Conservation (phyloP, 768 basidiomycete species). For the Leucogyrophana mollusca region DNA sequence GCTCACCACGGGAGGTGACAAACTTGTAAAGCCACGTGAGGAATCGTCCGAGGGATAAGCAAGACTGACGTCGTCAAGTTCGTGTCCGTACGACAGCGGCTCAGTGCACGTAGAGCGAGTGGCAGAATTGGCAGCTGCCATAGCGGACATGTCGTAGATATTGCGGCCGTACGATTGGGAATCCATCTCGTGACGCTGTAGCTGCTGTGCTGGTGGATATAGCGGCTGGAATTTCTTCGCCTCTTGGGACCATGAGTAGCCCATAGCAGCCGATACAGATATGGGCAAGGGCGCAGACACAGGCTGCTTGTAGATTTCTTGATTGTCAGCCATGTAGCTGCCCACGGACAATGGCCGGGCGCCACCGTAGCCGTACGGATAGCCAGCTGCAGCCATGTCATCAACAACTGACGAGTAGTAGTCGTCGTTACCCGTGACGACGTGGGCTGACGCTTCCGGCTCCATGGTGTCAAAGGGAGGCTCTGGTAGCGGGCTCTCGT, state of each 20-base stretch:
- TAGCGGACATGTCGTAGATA: constrained; percentile 9
- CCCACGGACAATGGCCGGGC: constrained; percentile 22
- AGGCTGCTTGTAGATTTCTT: constrained; percentile 31
- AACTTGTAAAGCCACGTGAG: constrained; percentile 20
- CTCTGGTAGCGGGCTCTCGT: constrained; percentile 40
- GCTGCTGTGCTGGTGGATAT: constrained; percentile 31
- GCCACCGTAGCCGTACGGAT: constrained; percentile 21
- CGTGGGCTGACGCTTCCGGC: constrained; percentile 22
- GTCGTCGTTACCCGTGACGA: constrained; percentile 23
- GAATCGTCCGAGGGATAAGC: constrained; percentile 18
- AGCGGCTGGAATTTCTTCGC: constrained; percentile 35
- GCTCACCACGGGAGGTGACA: constrained; percentile 15
- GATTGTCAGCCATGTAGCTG: constrained; percentile 17
- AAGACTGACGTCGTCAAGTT: constrained; percentile 26
- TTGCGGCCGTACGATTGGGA: constrained; percentile 16
- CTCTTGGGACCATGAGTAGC: constrained; percentile 29
- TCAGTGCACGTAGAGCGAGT: constrained; percentile 12
- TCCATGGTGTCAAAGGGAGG: constrained; percentile 34
- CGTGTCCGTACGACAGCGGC: constrained; percentile 20
- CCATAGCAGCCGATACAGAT: constrained; percentile 31
- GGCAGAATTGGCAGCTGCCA: constrained; percentile 10
- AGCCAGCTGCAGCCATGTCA: constrained; percentile 16
- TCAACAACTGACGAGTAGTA: constrained; percentile 26
- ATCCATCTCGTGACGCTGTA: constrained; percentile 23
- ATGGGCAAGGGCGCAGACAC: constrained; percentile 30